Percentiles rank a stretch among this genome's conserved stretches.
phyloP scores from a whole-genome alignment of 257 asterid species.

The Nicotiana obtusifolia region DNA sequence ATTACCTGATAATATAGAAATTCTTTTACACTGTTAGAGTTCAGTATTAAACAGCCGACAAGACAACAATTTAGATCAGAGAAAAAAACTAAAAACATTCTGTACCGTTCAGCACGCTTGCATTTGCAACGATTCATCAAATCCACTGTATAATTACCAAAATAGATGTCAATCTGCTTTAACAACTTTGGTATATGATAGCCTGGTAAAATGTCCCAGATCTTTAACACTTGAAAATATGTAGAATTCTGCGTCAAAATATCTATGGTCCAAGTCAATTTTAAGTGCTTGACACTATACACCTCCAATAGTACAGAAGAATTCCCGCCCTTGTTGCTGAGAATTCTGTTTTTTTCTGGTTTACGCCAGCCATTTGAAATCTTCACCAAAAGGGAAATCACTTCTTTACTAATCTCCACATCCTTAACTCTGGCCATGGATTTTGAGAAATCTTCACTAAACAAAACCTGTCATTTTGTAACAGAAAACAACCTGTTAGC shows the following conservation, averaged over 20 bases:
- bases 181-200: slow-evolving; percentile 17
- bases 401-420: slow-evolving; percentile 20
- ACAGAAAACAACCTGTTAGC: background rate
- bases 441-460: slow-evolving; percentile 25
- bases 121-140: slow-evolving; percentile 9
- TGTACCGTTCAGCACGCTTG: slow-evolving; percentile 20
- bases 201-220: slow-evolving; percentile 33
- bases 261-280: slow-evolving; percentile 43
- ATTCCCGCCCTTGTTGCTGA: background rate
- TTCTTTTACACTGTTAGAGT: too few species aligned
- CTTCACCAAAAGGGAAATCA: slow-evolving; percentile 31
- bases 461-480: slow-evolving; percentile 23
- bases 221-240: slow-evolving; percentile 37
- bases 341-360: slow-evolving; percentile 10
- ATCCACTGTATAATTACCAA: slow-evolving; percentile 1
- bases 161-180: background rate
- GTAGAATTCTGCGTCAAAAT: slow-evolving; percentile 20
- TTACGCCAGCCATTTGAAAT: slow-evolving; percentile 47
- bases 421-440: slow-evolving; percentile 29
- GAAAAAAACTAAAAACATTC: background rate
- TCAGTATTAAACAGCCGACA: background rate
- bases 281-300: slow-evolving; percentile 24
- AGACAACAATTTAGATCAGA: too few species aligned
- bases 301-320: slow-evolving; percentile 28
- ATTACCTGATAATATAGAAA: too few species aligned